A percentile compares a stretch with the other conserved stretches of the same genome.
phyloP scores from a whole-genome alignment of 2,329 filamentous ascomycete species.

The Neurospora sp. region DNA sequence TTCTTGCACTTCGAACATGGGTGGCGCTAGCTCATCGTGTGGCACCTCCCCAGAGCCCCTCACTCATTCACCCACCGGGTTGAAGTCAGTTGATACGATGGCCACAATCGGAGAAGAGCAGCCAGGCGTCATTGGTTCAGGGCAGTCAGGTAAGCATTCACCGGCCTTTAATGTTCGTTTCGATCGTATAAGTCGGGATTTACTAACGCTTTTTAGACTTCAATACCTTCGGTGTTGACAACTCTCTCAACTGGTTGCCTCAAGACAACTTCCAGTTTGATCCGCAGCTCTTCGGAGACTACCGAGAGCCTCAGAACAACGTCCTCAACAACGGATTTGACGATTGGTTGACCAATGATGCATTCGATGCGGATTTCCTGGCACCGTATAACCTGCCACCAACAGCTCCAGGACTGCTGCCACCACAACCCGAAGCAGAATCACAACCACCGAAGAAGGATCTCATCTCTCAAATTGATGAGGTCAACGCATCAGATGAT shows the following conservation, averaged over 20 bases:
- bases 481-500: constrained; percentile 61
- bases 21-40: constrained; percentile 54
- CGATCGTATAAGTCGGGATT: background rate
- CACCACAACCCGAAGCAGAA: background rate
- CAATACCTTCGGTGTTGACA: constrained; percentile 35
- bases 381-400: constrained; percentile 65
- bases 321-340: constrained; percentile 64
- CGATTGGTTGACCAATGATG: constrained; percentile 60
- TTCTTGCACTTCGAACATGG: constrained; percentile 48
- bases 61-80: constrained; percentile 59
- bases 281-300: constrained; percentile 82
- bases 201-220: constrained; percentile 22
- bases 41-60: constrained; percentile 71
- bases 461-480: constrained; percentile 70
- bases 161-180: background rate
- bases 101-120: constrained; percentile 60
- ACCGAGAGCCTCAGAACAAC: constrained; percentile 81
- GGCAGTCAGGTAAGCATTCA: constrained; percentile 25
- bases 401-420: constrained; percentile 26
- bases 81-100: constrained; percentile 52
- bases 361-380: constrained; percentile 70
- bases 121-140: constrained; percentile 39
- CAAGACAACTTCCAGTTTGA: constrained; percentile 85
- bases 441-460: constrained; percentile 48
- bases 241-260: constrained; percentile 64